Conservation (phyloP, 306 rosid genomes). For the Glycyrrhiza uralensis region DNA sequence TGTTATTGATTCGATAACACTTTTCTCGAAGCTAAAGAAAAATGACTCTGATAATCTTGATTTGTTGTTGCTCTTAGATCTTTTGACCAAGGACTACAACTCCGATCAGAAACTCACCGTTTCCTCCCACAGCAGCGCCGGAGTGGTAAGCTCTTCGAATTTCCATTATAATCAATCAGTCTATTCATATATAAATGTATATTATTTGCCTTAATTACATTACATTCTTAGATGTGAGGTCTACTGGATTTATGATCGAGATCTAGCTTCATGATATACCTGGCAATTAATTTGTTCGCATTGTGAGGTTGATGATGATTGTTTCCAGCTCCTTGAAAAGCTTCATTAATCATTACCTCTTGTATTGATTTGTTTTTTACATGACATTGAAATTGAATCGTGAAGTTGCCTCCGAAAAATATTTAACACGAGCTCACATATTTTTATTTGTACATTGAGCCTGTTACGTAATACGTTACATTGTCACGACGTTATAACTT, state of each 20-base stretch:
- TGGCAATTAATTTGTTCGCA: background rate
- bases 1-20: background rate
- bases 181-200: too few species aligned
- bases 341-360: background rate
- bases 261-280: background rate
- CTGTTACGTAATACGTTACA: background rate
- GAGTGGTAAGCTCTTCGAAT: slow-evolving; percentile 58
- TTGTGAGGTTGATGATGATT: background rate
- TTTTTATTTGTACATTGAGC: background rate
- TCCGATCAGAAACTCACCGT: slow-evolving; percentile 78
- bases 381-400: background rate
- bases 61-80: slow-evolving; percentile 54
- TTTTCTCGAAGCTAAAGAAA: background rate
- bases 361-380: background rate
- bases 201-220: background rate
- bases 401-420: background rate
- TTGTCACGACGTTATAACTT: background rate
- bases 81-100: slow-evolving; percentile 73
- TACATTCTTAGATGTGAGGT: background rate
- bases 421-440: background rate
- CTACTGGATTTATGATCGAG: background rate
- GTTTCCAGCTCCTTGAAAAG: background rate
- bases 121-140: slow-evolving; percentile 65
- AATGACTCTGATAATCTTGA: background rate
- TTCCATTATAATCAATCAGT: background rate